Evolutionary conservation across 2,329 filamentous ascomycete species (phyloP).

Genomic region (Colletotrichum sp.): DNA sequence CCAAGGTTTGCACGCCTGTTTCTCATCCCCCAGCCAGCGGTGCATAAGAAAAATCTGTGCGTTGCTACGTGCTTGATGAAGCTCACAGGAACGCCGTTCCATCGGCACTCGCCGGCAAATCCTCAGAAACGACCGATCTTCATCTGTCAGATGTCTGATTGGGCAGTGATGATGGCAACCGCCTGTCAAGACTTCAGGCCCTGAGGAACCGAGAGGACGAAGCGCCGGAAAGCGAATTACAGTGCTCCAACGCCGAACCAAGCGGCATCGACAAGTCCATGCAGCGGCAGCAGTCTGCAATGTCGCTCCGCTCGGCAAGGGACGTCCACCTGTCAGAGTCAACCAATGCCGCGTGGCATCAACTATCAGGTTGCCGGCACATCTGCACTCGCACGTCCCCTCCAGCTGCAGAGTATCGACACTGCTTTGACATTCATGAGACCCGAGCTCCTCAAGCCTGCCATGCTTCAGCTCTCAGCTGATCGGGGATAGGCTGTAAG

Average conservation of each 20-base stretch:
- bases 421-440: not conserved
- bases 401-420: not conserved
- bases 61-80: not conserved
- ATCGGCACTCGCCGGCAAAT: not conserved
- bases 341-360: not conserved
- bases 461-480: not conserved
- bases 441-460: not conserved
- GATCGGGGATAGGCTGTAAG: not conserved
- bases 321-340: not conserved
- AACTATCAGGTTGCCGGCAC: not conserved
- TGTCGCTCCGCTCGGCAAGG: not conserved
- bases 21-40: not conserved
- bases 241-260: not conserved
- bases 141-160: not conserved
- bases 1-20: not conserved
- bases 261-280: not conserved
- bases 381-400: not conserved
- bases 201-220: not conserved
- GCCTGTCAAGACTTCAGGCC: not conserved
- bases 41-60: not conserved
- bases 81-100: not conserved
- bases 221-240: not conserved
- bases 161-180: not conserved
- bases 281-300: not conserved
- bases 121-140: not conserved